Conservation (phyloP, 2,329 filamentous ascomycete genomes). For the Chaetoscypha palmicola region DNA sequence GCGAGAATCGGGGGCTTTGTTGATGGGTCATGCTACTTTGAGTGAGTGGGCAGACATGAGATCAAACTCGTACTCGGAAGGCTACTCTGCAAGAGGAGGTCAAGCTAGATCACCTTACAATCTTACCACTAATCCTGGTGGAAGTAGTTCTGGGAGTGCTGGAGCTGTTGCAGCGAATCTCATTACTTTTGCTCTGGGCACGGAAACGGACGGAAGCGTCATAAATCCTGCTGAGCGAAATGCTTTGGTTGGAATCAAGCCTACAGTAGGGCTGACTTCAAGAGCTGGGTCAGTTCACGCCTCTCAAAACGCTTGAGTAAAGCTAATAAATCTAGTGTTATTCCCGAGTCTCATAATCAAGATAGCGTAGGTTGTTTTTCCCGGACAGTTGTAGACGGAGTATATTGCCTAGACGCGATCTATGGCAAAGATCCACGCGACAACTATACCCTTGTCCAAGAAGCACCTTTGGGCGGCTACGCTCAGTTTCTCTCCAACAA, state of each 20-base stretch:
- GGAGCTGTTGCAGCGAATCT: constrained; percentile 58
- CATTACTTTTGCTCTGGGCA: constrained; percentile 59
- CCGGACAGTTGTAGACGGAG: constrained; percentile 61
- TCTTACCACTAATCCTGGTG: constrained; percentile 59
- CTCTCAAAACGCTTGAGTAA: constrained; percentile 24
- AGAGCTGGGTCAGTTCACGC: constrained; percentile 37
- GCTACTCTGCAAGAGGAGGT: constrained; percentile 57
- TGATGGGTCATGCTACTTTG: constrained; percentile 64
- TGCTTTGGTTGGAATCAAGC: constrained; percentile 65
- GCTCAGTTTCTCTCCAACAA: constrained; percentile 45
- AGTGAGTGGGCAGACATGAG: constrained; percentile 73
- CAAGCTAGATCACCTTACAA: constrained; percentile 63
- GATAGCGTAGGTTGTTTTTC: constrained; percentile 64
- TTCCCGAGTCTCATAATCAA: constrained; percentile 61
- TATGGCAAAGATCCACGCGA: constrained; percentile 57
- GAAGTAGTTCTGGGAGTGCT: constrained; percentile 60
- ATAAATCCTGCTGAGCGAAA: constrained; percentile 67
- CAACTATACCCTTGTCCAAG: constrained; percentile 45
- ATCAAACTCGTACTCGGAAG: constrained; percentile 59
- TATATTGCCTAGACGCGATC: constrained; percentile 59
- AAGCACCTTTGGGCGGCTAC: constrained; percentile 48
- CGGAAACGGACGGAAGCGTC: constrained; percentile 67
- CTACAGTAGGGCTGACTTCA: constrained; percentile 66
- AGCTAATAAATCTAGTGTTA: constrained; percentile 47
- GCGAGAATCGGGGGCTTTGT: constrained; percentile 52